These are phyloP conservation scores for Kandelia obovata DNA, from an alignment of 345 rosid species.

Conservation along the genomic window DNA sequence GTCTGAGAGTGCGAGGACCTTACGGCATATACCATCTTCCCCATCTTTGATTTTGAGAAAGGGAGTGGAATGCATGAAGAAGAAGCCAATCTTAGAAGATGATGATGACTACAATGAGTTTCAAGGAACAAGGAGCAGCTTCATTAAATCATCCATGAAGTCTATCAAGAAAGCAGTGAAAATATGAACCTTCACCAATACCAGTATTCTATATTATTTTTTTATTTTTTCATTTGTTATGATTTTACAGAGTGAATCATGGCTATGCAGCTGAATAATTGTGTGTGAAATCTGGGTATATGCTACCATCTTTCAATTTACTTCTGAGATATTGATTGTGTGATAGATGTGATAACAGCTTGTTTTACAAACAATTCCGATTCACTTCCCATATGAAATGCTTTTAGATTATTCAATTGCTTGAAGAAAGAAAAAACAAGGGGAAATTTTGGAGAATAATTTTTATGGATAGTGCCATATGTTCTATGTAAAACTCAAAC, in stretches of 20 bases:
- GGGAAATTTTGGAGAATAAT: too few relatives aligned
- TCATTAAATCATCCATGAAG: constrained; percentile 72
- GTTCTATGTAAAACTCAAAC: too few relatives aligned
- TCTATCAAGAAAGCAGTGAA: constrained; percentile 67
- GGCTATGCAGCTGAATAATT: constrained; percentile 25
- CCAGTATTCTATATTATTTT: constrained; percentile 4
- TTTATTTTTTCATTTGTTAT: background rate
- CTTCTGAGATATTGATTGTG: constrained; percentile 15
- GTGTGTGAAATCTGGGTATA: constrained; percentile 16
- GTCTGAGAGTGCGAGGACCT: constrained; percentile 81
- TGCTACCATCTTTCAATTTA: background rate
- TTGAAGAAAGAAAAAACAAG: too few relatives aligned
- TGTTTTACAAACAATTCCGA: constrained; percentile 18
- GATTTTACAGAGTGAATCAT: constrained; percentile 10
- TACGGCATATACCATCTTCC: constrained; percentile 82
- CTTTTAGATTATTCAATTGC: background rate
- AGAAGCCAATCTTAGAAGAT: constrained; percentile 57
- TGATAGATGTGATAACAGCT: constrained; percentile 43
- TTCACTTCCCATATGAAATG: background rate
- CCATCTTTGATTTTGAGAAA: constrained; percentile 79
- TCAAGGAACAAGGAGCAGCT: constrained; percentile 48
- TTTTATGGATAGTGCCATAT: too few relatives aligned
- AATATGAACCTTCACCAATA: constrained; percentile 19
- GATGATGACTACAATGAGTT: constrained; percentile 52
- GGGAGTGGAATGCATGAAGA: constrained; percentile 80